A percentile compares a stretch with the other conserved stretches of the same genome.
phyloP scores from a whole-genome alignment of 768 basidiomycete species.

The Hygrophorus pudorinus region DNA sequence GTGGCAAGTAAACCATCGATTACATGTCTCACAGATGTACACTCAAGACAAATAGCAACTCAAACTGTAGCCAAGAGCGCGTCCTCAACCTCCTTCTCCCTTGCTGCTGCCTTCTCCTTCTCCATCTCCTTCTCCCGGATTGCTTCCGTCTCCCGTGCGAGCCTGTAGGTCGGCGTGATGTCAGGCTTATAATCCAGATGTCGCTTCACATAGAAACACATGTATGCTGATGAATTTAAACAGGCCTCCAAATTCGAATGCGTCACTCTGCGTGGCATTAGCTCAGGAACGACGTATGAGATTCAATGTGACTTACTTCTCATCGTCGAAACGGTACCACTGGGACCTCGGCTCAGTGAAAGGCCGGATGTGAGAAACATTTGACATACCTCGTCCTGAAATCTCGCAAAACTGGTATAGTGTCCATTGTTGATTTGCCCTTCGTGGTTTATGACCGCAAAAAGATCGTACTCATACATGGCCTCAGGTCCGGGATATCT shows the following conservation, averaged over 20 bases:
- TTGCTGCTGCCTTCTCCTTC: constrained; percentile 37
- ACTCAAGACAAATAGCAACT: too few relatives aligned
- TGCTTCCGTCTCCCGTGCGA: constrained; percentile 56
- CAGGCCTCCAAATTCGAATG: constrained; percentile 58
- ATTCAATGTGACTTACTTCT: constrained; percentile 48
- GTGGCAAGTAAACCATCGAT: too few relatives aligned
- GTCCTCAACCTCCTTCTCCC: constrained; percentile 61
- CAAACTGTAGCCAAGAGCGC: constrained; percentile 45
- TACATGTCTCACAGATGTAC: too few relatives aligned
- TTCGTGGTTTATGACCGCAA: constrained; percentile 90
- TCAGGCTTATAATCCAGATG: constrained; percentile 76
- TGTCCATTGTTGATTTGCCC: constrained; percentile 93
- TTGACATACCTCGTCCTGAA: constrained; percentile 66
- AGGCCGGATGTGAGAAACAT: background rate
- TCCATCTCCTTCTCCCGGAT: constrained; percentile 50
- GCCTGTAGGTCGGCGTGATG: constrained; percentile 57
- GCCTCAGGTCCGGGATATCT: constrained; percentile 43
- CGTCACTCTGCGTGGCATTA: constrained; percentile 43
- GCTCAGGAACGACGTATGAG: constrained; percentile 4
- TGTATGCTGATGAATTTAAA: constrained; percentile 71
- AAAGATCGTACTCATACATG: constrained; percentile 85
- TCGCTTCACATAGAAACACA: constrained; percentile 93
- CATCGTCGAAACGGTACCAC: constrained; percentile 95
- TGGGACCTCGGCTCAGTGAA: constrained; percentile 18
- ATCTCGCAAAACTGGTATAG: constrained; percentile 82